Evolutionary conservation across 2,329 filamentous ascomycete genomes (phyloP).

Genomic region (Nigrograna mackinnonii): DNA sequence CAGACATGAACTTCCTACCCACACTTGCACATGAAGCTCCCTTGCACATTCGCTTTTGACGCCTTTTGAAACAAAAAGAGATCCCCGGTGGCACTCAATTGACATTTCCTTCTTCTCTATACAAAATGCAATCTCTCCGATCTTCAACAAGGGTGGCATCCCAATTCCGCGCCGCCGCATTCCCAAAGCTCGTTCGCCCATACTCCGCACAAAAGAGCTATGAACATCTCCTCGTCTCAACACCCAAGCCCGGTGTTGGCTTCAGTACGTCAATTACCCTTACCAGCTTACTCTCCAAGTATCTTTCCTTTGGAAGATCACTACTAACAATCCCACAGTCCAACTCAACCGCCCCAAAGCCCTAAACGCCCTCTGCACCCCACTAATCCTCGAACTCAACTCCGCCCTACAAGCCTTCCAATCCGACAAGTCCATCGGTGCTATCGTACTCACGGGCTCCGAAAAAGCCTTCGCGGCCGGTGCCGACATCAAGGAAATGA

Average conservation of each 20-base stretch:
- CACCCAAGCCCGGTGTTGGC: constrained; percentile 85
- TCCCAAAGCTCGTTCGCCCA: constrained; percentile 59
- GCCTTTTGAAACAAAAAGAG: no score
- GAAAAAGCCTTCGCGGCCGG: constrained; percentile 79
- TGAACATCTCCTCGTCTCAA: constrained; percentile 80
- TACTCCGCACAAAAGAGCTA: constrained; percentile 60
- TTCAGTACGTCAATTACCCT: constrained; percentile 64
- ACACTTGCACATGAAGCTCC: no score
- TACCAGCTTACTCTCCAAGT: background rate
- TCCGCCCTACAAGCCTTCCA: constrained; percentile 40
- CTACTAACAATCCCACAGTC: constrained; percentile 58
- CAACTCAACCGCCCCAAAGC: constrained; percentile 93
- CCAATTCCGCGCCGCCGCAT: constrained; percentile 58
- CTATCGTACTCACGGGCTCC: constrained; percentile 77
- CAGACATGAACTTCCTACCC: no score
- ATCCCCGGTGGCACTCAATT: no score
- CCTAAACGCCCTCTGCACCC: constrained; percentile 89
- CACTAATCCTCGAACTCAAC: constrained; percentile 82
- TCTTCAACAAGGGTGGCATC: constrained; percentile 65
- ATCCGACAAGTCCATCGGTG: constrained; percentile 31
- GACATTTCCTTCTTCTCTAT: no score
- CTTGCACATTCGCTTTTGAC: no score
- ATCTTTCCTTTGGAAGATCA: background rate
- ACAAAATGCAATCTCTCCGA: constrained; percentile 54
- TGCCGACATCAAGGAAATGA: constrained; percentile 99